Percentiles rank a stretch among this genome's conserved stretches.
These are phyloP conservation scores for Caloboletus firmus DNA, from an alignment of 1,284 basidiomycete species.

Conservation along the genomic window DNA sequence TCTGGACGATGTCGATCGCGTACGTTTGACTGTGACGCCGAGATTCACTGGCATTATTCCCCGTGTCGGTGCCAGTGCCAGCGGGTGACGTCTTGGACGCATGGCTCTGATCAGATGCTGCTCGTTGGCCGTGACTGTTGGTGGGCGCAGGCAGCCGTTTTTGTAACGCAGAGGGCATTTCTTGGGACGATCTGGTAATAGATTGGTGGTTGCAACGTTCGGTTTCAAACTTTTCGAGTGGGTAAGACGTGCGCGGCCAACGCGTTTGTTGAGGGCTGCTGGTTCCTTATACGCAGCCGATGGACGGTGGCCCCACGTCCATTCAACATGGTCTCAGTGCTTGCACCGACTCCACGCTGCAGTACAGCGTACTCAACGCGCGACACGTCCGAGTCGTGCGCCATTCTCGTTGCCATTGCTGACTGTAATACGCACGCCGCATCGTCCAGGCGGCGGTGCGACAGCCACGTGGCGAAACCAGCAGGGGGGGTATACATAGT, in stretches of 20 bases:
- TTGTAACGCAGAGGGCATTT: conserved; percentile 24
- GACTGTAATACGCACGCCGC: conserved; percentile 5
- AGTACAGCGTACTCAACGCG: conserved; percentile 18
- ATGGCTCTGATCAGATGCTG: conserved; percentile 4
- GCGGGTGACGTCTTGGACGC: background rate
- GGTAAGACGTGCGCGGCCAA: background rate
- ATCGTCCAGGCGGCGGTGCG: conserved; percentile 18
- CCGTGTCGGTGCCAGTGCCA: background rate
- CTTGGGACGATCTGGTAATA: background rate
- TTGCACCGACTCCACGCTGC: conserved; percentile 26
- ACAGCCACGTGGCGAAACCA: conserved; percentile 25
- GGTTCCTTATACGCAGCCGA: conserved; percentile 19
- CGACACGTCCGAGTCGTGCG: conserved; percentile 20
- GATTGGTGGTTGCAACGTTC: background rate
- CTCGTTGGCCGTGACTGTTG: conserved; percentile 4
- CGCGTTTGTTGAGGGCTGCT: background rate
- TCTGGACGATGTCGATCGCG: conserved; percentile 34
- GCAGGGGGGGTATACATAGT: conserved; percentile 25
- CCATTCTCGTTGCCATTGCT: conserved; percentile 9
- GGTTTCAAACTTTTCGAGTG: background rate
- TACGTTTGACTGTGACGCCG: conserved; percentile 18
- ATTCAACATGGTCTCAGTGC: conserved; percentile 18
- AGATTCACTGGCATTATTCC: background rate
- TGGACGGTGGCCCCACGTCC: conserved; percentile 12
- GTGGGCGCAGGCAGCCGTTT: conserved; percentile 19